phyloP scores from a whole-genome alignment of 2,329 filamentous ascomycete genomes.

The Sarocladium strictum region DNA sequence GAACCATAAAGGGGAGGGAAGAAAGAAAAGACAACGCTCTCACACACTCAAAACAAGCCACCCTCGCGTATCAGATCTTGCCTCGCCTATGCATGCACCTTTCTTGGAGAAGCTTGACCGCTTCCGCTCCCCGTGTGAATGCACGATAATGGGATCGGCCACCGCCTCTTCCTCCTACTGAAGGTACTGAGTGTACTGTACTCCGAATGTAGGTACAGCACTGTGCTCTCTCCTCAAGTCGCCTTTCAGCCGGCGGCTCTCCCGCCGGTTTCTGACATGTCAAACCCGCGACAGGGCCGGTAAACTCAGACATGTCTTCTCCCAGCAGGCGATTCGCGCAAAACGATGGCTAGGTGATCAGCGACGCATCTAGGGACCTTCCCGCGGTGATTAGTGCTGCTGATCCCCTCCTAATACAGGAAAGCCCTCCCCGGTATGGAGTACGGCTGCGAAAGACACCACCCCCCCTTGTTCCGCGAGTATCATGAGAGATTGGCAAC shows the following conservation, averaged over 20 bases:
- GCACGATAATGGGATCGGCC: background rate
- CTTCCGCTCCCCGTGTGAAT: background rate
- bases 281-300: background rate
- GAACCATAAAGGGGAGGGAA: no score
- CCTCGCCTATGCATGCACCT: background rate
- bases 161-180: background rate
- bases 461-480: background rate
- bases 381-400: background rate
- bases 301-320: background rate
- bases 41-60: background rate
- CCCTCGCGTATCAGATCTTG: background rate
- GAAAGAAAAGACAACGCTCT: no score
- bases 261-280: background rate
- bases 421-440: no score
- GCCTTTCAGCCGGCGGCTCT: background rate
- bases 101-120: background rate
- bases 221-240: background rate
- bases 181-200: no score
- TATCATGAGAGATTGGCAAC: background rate
- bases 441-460: no score
- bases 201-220: no score
- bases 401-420: background rate
- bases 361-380: constrained; percentile 6
- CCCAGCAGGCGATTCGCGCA: background rate
- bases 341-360: background rate